Evolutionary conservation across 176 grass and related monocot species (phyloP).

Genomic region (Cymbopogon citratus): DNA sequence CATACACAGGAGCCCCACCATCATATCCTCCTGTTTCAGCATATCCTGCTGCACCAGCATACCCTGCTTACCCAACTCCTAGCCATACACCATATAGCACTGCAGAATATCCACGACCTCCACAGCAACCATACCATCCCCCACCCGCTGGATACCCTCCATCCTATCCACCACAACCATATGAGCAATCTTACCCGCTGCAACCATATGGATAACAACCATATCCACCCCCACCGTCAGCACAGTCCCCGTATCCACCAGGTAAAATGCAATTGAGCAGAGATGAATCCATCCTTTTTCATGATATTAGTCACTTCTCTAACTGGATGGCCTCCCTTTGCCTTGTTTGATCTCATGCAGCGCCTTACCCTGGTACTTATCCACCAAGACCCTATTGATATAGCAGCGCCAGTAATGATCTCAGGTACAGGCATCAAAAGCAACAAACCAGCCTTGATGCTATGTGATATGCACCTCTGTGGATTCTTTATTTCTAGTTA

Average conservation of each 20-base stretch:
- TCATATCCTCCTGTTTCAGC: conserved; percentile 29
- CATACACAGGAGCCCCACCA: conserved; percentile 18
- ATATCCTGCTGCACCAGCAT: conserved; percentile 25
- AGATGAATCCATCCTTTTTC: not conserved
- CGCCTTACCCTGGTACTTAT: conserved; percentile 51
- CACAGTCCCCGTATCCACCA: conserved; percentile 54
- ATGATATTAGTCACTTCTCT: not conserved
- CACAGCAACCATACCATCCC: conserved; percentile 34
- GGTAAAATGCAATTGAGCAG: conserved; percentile 34
- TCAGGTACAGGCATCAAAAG: conserved; percentile 9
- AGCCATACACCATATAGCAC: conserved; percentile 18
- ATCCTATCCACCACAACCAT: conserved; percentile 32
- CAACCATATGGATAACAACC: conserved; percentile 39
- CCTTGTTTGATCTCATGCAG: conserved; percentile 38
- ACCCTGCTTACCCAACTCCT: conserved; percentile 23
- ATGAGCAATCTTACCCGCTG: conserved; percentile 42
- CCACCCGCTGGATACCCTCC: not conserved
- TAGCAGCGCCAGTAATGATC: not conserved
- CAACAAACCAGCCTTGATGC: not conserved
- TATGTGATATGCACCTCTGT: not conserved
- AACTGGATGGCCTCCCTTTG: not conserved
- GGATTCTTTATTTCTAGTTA: conserved; percentile 15
- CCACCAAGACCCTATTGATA: conserved; percentile 62
- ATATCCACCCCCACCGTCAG: conserved; percentile 33
- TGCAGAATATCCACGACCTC: conserved; percentile 27